Evolutionary conservation across 2,329 filamentous ascomycete genomes (phyloP), one percentile per base, ranked within the genome.

Genomic region (Hypoxylon sp.): DNA sequence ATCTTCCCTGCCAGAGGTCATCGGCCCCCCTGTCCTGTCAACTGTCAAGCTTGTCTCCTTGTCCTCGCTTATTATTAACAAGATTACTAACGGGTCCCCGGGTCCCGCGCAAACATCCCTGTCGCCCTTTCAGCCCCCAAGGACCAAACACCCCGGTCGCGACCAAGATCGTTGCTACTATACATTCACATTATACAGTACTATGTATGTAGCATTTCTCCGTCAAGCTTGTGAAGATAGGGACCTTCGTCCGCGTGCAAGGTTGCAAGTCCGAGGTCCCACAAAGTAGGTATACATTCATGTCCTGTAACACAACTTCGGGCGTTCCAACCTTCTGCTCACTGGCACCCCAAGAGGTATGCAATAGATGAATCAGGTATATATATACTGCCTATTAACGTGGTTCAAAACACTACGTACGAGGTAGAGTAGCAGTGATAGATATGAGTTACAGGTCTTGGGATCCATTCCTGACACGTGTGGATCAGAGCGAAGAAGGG

Each of bases 131-230:
- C 50, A 48, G 59, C 65, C 69, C 69, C 69, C 69, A 70, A 70
- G 40, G 42, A 60, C 49, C 54, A 66, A 65, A 49, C 56, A 56
- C 40, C 61, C 61, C 65, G 68, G 65, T 65, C 65, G 61, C 61
- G 57, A 70, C 61, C 55, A 50, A 69, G 68, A 71, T 71, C 68
- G 59, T 61, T 71, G 65, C 65, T 60, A 71, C 68, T 60, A 53
- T 66, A 68, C 58, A 64, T 61, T 33, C 20, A 44, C 33, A 46
- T 40, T 57, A 55, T 59, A 58, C 50, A 51, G 44, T 64, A 37
- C 27, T n/a, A n/a, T n/a, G n/a, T 61, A 55, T 35, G 50, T 70
- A 49, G 50, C 31, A 67, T 66, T 55, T 50, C 25, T 53, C 20
- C 44, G 50, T 59, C 33, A 31, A 54, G 49, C 58, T 71, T 14